These are phyloP conservation scores for Scheffersomyces quercinus DNA, from an alignment of 1,139 yeast species.

Conservation along the genomic window DNA sequence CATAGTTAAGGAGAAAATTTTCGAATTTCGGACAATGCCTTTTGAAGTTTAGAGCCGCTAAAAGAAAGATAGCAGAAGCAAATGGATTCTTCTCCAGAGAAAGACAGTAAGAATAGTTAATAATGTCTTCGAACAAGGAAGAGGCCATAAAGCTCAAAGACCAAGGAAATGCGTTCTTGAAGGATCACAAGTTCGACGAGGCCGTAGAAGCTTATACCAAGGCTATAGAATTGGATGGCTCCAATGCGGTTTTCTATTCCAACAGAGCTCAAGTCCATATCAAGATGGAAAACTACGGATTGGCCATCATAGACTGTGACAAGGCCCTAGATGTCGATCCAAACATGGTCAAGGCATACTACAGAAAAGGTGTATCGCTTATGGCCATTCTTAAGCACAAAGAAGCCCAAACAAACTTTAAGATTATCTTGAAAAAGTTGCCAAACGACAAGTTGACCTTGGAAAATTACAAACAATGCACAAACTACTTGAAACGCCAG, in stretches of 20 bases:
- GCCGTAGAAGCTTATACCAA: conserved; percentile 73
- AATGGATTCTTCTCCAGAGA: no score
- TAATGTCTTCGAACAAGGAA: conserved; percentile 17
- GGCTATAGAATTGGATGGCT: conserved; percentile 72
- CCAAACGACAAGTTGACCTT: conserved; percentile 75
- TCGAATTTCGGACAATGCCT: no score
- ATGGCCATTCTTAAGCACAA: conserved; percentile 76
- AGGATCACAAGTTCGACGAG: conserved; percentile 58
- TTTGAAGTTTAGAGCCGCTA: no score
- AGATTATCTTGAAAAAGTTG: conserved; percentile 56
- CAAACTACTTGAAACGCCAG: conserved; percentile 64
- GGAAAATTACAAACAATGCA: conserved; percentile 64
- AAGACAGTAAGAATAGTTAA: no score
- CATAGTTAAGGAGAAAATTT: no score
- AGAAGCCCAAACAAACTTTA: conserved; percentile 73
- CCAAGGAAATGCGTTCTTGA: conserved; percentile 72
- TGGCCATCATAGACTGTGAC: conserved; percentile 77
- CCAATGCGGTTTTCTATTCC: conserved; percentile 80
- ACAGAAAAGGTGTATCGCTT: conserved; percentile 80
- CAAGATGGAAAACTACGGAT: conserved; percentile 82
- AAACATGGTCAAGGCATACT: conserved; percentile 71
- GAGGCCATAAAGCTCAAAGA: conserved; percentile 59
- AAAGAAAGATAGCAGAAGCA: no score
- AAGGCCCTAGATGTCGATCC: conserved; percentile 69
- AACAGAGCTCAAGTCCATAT: conserved; percentile 91